Conservation (phyloP, 2,329 filamentous ascomycete species). For the Penicillium sp. region DNA sequence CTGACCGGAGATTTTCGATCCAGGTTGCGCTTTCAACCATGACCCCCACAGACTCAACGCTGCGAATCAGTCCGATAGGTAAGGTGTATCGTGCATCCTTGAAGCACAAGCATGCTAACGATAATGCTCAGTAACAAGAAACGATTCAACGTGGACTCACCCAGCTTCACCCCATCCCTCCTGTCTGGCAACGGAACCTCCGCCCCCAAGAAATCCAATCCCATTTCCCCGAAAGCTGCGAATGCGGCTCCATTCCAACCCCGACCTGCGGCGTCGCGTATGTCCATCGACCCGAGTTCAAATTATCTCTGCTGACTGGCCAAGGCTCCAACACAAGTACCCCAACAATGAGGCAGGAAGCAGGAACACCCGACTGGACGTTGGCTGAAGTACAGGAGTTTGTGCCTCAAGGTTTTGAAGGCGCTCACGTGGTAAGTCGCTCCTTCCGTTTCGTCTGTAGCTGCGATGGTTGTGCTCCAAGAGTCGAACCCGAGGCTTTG, state of each 20-base stretch:
- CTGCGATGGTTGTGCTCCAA: not conserved
- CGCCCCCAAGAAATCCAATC: slow-evolving; percentile 62
- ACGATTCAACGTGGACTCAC: slow-evolving; percentile 89
- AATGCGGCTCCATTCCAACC: slow-evolving; percentile 67
- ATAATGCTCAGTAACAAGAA: slow-evolving; percentile 52
- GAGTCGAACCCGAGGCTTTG: not conserved
- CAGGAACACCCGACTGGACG: slow-evolving; percentile 44
- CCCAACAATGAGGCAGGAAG: slow-evolving; percentile 40
- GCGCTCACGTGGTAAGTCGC: slow-evolving; percentile 47
- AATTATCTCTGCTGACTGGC: slow-evolving; percentile 23
- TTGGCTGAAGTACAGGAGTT: slow-evolving; percentile 48
- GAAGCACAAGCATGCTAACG: not conserved
- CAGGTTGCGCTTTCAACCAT: slow-evolving; percentile 81
- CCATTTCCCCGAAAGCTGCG: slow-evolving; percentile 84
- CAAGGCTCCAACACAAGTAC: slow-evolving; percentile 44
- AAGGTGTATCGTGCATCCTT: slow-evolving; percentile 10
- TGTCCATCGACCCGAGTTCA: slow-evolving; percentile 6
- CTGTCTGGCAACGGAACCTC: slow-evolving; percentile 37
- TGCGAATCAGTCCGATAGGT: slow-evolving; percentile 42
- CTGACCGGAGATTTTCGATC: slow-evolving; percentile 5
- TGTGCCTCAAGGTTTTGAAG: slow-evolving; percentile 56
- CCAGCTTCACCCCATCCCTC: slow-evolving; percentile 77
- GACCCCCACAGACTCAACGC: slow-evolving; percentile 64
- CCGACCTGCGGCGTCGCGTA: slow-evolving; percentile 42
- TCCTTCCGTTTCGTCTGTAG: slow-evolving; percentile 11